Evolutionary conservation across 2,329 filamentous ascomycete genomes (phyloP), one percentile per base, ranked within the genome.

Genomic region (Calycina marina): DNA sequence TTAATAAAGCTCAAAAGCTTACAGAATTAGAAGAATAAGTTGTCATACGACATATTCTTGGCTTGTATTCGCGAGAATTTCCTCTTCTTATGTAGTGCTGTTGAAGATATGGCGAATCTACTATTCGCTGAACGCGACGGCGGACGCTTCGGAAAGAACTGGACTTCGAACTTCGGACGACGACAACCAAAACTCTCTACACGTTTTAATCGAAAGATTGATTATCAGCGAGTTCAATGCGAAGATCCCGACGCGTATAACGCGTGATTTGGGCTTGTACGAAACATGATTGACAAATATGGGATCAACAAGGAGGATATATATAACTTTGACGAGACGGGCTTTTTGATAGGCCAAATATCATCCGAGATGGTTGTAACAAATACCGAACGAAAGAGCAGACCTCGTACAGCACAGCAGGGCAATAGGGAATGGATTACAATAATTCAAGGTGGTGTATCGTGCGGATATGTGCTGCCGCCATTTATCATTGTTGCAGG

Each of bases 271-370:
- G 8, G 25, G 25, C 25, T 27, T 6, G 25, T 27, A 11, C 9
- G 13, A 14, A 27, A 27, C 13, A 27, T 13, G 12, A 27, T 10
- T 10, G 17, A 20, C 16, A 28, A 34, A 18, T 28, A 34, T 3
- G 16, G 13, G 25, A 53, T 93, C 81, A 28, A 71, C 66, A 39
- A 63, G 14, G n/a, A 12, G 3, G 30, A 36, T 14, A 10, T 32
- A 4, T 36, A 32, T 14, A 36, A 36, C 25, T 36, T 36, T 16
- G 29, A 36, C 12, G 18, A 36, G 24, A 36, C 29, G 2, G 34
- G 34, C 11, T 36, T 36, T 28, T 25, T 32, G 24, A 36, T 36
- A 16, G 34, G 34, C n/a, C 9, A 25, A 11, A 36, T 32, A 10
- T 29, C 4, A 8, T 2, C 22, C 6, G 13, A n/a, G 28, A 32